phyloP scores from a whole-genome alignment of 1,284 basidiomycete genomes.

The Cystobasidium slooffiae region DNA sequence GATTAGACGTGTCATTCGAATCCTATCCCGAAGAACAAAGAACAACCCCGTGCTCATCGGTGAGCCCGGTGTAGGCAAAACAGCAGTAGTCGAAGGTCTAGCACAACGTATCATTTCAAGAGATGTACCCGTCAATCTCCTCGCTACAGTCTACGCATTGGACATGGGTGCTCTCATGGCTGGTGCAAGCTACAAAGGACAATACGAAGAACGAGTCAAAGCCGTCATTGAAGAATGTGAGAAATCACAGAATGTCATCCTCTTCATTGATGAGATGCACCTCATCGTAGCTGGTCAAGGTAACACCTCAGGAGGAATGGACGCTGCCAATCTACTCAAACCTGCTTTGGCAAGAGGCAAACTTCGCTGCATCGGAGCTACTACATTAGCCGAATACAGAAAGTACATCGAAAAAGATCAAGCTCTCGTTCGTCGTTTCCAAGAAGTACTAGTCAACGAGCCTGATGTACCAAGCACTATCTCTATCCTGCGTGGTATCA shows the following conservation, averaged over 20 bases:
- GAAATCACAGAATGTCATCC: slow-evolving; percentile 83
- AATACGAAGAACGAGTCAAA: slow-evolving; percentile 97
- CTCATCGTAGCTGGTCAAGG: slow-evolving; percentile 84
- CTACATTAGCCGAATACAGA: slow-evolving; percentile 68
- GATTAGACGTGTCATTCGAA: slow-evolving; percentile 67
- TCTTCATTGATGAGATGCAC: slow-evolving; percentile 86
- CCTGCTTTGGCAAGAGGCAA: slow-evolving; percentile 75
- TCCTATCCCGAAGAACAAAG: slow-evolving; percentile 70
- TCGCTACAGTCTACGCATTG: slow-evolving; percentile 62
- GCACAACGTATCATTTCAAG: slow-evolving; percentile 95
- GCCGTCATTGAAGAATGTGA: slow-evolving; percentile 89
- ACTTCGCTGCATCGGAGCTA: slow-evolving; percentile 86
- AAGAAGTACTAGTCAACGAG: slow-evolving; percentile 82
- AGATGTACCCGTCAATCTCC: slow-evolving; percentile 76
- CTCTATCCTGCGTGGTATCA: slow-evolving; percentile 86
- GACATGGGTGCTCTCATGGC: slow-evolving; percentile 97
- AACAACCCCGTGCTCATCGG: slow-evolving; percentile 90
- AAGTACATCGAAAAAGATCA: slow-evolving; percentile 96
- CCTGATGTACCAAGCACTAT: slow-evolving; percentile 89
- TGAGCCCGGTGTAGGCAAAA: slow-evolving; percentile 56
- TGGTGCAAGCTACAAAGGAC: slow-evolving; percentile 74
- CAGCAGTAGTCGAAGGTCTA: slow-evolving; percentile 88
- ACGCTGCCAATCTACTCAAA: slow-evolving; percentile 81
- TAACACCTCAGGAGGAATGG: slow-evolving; percentile 58
- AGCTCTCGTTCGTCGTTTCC: slow-evolving; percentile 90